phyloP scores from a whole-genome alignment of 768 basidiomycete species.

The Kwoniella dejecticola region DNA sequence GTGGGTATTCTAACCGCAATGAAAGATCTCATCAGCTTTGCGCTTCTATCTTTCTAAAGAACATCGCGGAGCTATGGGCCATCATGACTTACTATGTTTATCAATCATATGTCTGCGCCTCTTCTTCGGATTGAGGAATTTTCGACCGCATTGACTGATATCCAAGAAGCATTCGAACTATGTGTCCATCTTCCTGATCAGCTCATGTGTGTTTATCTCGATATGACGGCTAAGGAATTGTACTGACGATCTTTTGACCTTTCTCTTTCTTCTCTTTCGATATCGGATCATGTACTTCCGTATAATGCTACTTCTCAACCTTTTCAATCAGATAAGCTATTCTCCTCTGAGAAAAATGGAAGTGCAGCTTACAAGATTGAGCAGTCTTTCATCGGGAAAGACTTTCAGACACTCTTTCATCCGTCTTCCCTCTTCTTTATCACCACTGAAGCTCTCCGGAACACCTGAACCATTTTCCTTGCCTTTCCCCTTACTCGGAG shows the following conservation, averaged over 20 bases:
- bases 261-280: slow-evolving; percentile 73
- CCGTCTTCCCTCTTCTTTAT: slow-evolving; percentile 13
- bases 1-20: slow-evolving; percentile 64
- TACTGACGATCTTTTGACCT: slow-evolving; percentile 82
- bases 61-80: background rate
- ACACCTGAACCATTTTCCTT: slow-evolving; percentile 8
- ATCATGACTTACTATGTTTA: slow-evolving; percentile 60
- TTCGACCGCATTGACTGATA: slow-evolving; percentile 59
- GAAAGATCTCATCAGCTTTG: background rate
- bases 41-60: background rate
- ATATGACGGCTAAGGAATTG: too few species aligned
- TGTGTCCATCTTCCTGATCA: slow-evolving; percentile 1
- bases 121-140: slow-evolving; percentile 72
- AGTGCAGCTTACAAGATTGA: slow-evolving; percentile 69
- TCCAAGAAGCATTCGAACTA: slow-evolving; percentile 78
- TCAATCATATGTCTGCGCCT: slow-evolving; percentile 79
- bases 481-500: slow-evolving; percentile 8
- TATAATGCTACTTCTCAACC: slow-evolving; percentile 56
- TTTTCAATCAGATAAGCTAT: slow-evolving; percentile 25
- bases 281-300: slow-evolving; percentile 82
- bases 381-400: slow-evolving; percentile 76
- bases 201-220: background rate
- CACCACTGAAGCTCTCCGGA: slow-evolving; percentile 31
- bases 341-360: background rate
- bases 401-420: slow-evolving; percentile 68